Percentiles rank a stretch among this genome's conserved stretches.
Evolutionary conservation across 2,329 filamentous ascomycete species (phyloP).

Genomic region (Aspergillus latus): DNA sequence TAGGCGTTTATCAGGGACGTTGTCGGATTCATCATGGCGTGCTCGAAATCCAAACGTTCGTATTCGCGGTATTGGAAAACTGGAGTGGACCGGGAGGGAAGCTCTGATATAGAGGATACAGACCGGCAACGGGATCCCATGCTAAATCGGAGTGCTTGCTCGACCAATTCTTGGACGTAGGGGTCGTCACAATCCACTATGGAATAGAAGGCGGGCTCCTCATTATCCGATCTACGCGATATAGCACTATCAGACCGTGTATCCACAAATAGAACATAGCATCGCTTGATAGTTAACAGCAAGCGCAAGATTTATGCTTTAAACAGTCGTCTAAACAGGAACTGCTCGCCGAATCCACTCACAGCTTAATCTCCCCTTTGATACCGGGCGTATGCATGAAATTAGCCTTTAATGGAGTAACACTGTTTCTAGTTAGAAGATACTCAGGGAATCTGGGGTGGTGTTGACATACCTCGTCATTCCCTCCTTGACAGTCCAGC

Average conservation of each 20-base stretch:
- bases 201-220: conserved; percentile 59
- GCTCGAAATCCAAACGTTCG: conserved; percentile 82
- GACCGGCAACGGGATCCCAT: conserved; percentile 60
- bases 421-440: conserved; percentile 51
- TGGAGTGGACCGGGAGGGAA: conserved; percentile 48
- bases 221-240: conserved; percentile 38
- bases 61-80: conserved; percentile 82
- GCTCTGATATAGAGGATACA: conserved; percentile 52
- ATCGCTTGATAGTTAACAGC: conserved; percentile 28
- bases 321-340: conserved; percentile 23
- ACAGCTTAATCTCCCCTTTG: conserved; percentile 76
- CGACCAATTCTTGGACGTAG: conserved; percentile 85
- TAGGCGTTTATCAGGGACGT: conserved; percentile 81
- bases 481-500: conserved; percentile 86
- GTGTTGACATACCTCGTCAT: conserved; percentile 67
- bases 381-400: conserved; percentile 75
- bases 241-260: conserved; percentile 34
- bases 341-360: conserved; percentile 53
- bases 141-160: conserved; percentile 65
- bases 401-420: conserved; percentile 88
- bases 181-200: conserved; percentile 79
- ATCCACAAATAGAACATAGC: conserved; percentile 24
- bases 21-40: conserved; percentile 61
- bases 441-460: background rate
- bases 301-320: conserved; percentile 27